These are phyloP conservation scores for Penicillium egyptiacum DNA, from an alignment of 495 filamentous ascomycete species.

Conservation along the genomic window DNA sequence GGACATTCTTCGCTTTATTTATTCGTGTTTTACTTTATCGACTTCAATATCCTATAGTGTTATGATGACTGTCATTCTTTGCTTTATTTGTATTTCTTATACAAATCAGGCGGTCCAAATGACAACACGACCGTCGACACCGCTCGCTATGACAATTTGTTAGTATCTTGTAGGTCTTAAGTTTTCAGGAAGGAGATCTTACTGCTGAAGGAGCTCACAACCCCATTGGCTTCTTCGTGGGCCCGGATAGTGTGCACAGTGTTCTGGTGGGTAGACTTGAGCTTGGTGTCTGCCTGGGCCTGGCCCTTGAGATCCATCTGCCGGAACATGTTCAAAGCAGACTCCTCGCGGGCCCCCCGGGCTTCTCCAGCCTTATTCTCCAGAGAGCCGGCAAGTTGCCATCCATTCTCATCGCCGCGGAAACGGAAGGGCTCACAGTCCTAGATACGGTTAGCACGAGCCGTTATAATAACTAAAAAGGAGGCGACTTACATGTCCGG, in stretches of 20 bases:
- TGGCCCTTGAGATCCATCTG: slow-evolving; percentile 99
- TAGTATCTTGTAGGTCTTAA: slow-evolving; percentile 32
- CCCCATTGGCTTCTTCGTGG: slow-evolving; percentile 64
- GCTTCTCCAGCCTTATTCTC: slow-evolving; percentile 60
- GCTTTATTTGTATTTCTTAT: too few species aligned
- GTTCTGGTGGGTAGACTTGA: slow-evolving; percentile 97
- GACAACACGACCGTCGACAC: slow-evolving; percentile 92
- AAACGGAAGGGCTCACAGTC: slow-evolving; percentile 95
- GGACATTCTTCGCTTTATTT: too few species aligned
- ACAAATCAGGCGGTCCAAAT: slow-evolving; percentile 59
- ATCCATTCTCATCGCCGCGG: slow-evolving; percentile 75
- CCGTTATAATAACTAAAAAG: slow-evolving; percentile 6
- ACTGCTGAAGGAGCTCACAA: slow-evolving; percentile 84
- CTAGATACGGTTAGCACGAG: slow-evolving; percentile 32
- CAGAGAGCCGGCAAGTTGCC: slow-evolving; percentile 81
- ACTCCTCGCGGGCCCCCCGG: slow-evolving; percentile 67
- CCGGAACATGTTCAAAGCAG: slow-evolving; percentile 97
- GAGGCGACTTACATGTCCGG: slow-evolving; percentile 66
- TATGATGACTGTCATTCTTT: too few species aligned
- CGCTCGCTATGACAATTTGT: slow-evolving; percentile 63
- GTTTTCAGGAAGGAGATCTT: slow-evolving; percentile 37
- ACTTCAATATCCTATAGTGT: too few species aligned
- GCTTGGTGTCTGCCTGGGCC: slow-evolving; percentile 79
- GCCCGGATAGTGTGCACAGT: slow-evolving; percentile 81
- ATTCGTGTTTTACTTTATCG: too few species aligned